Conservation (phyloP, 148 eudicot genomes). For the Rhododendron ovatum region DNA sequence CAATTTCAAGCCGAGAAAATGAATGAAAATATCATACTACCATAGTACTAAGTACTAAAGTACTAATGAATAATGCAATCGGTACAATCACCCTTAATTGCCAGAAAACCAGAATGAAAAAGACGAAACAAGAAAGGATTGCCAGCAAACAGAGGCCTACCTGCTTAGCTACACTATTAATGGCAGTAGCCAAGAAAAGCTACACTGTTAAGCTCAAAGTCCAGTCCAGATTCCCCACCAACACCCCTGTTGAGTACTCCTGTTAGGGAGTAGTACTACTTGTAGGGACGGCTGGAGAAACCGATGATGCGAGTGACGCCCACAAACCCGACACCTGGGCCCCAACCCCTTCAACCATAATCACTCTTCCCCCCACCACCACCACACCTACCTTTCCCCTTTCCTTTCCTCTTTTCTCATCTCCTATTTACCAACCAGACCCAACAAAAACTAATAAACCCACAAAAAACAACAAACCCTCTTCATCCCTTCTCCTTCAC, state of each 20-base stretch:
- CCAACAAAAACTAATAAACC: neutral
- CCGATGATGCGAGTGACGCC: slow-evolving; percentile 18
- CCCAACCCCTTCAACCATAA: slow-evolving; percentile 27
- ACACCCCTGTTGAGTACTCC: neutral
- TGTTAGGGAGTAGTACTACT: neutral
- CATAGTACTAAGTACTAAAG: no score
- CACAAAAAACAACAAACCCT: neutral
- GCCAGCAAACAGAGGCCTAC: neutral
- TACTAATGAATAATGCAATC: neutral
- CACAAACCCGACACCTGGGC: slow-evolving; percentile 43
- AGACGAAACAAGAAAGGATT: neutral
- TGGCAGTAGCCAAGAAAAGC: neutral
- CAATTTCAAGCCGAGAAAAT: neutral
- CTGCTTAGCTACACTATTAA: neutral
- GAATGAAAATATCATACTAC: neutral
- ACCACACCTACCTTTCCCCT: slow-evolving; percentile 11
- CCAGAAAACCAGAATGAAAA: neutral
- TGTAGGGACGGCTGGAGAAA: slow-evolving; percentile 8
- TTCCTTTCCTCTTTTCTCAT: neutral
- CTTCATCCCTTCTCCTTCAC: neutral
- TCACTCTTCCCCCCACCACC: slow-evolving; percentile 27
- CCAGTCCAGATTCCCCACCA: neutral
- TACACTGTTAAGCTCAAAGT: neutral
- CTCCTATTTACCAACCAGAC: neutral
- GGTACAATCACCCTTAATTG: neutral